Evolutionary conservation across 23 red algal genomes (phyloP).

Genomic region (Chondrus crispus): DNA sequence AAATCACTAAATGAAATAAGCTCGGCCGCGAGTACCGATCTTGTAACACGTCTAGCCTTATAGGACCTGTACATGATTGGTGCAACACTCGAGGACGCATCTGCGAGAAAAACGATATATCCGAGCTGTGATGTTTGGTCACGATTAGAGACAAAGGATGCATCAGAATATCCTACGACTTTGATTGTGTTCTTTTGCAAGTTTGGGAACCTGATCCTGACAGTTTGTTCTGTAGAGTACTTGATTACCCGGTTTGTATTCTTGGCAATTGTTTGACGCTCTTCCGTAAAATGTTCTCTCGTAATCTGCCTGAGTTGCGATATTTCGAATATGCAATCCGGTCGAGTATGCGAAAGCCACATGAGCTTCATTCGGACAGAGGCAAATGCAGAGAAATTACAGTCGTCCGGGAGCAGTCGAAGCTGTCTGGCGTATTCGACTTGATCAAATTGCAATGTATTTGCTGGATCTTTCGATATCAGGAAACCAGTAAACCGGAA

Average conservation of each 20-base stretch:
- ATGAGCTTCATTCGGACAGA: neutral
- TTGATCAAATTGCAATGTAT: neutral
- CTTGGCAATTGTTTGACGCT: neutral
- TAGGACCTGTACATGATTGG: neutral
- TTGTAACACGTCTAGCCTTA: neutral
- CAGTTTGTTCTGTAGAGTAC: neutral
- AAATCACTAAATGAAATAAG: neutral
- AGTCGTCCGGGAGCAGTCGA: neutral
- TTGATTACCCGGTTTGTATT: neutral
- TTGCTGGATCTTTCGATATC: neutral
- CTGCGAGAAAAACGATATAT: neutral
- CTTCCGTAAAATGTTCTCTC: neutral
- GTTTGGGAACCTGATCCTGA: neutral
- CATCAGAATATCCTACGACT: neutral
- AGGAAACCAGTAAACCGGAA: neutral
- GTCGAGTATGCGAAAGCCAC: neutral
- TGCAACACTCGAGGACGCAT: neutral
- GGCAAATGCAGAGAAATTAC: neutral
- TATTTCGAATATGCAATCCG: neutral
- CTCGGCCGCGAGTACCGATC: neutral
- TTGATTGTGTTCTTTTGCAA: neutral
- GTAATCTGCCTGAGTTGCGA: neutral
- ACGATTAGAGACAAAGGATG: neutral
- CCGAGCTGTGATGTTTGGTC: slow-evolving; percentile 6
- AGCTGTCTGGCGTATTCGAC: neutral